A percentile compares a stretch with the other conserved stretches of the same genome.
Conservation (phyloP, 257 asterid genomes). For the Ocimum tenuiflorum region DNA sequence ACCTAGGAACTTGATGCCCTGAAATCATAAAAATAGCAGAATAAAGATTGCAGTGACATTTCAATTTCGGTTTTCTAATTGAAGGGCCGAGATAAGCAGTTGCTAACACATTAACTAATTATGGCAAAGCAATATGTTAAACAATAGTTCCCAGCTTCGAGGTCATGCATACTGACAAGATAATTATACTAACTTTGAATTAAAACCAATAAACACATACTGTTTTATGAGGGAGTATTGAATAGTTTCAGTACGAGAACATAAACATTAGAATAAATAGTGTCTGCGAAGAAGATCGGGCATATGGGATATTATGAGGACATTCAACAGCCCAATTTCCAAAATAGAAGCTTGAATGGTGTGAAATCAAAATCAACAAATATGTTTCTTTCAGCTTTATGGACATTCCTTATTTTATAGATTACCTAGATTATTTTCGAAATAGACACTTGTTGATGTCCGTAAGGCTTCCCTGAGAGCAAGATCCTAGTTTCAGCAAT, state of each 20-base stretch:
- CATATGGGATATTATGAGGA: neutral
- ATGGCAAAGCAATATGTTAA: neutral
- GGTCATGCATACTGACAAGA: neutral
- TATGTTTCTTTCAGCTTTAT: neutral
- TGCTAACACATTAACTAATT: too few relatives aligned
- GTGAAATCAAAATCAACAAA: neutral
- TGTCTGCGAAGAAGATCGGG: neutral
- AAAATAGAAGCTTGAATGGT: neutral
- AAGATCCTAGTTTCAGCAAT: neutral
- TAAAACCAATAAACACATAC: neutral
- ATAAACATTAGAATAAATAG: neutral
- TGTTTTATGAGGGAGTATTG: neutral
- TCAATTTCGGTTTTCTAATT: neutral
- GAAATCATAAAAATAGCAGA: neutral
- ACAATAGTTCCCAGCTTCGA: neutral
- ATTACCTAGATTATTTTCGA: neutral
- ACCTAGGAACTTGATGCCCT: constrained; percentile 18
- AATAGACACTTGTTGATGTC: neutral
- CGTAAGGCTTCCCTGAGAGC: neutral
- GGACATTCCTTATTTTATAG: neutral
- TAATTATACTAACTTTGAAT: neutral
- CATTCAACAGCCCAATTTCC: neutral
- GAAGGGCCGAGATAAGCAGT: neutral
- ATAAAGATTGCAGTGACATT: neutral
- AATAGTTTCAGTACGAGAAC: neutral